Evolutionary conservation across 2,329 filamentous ascomycete genomes (phyloP).

Genomic region (Penicillium sp.): DNA sequence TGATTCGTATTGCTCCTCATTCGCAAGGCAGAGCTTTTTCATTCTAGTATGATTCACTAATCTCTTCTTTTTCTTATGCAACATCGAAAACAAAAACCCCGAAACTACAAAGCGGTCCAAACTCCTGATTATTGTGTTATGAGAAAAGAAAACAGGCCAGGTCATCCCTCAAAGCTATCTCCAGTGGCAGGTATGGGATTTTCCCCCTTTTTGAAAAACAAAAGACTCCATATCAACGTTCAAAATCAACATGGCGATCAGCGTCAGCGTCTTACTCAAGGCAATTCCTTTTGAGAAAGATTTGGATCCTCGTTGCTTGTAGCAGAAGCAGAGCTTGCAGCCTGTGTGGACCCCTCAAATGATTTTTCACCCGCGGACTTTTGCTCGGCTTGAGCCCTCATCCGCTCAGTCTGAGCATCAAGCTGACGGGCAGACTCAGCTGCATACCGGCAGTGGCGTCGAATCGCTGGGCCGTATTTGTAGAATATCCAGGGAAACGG

Average conservation of each 20-base stretch:
- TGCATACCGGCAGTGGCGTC: background rate
- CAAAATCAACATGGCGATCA: background rate
- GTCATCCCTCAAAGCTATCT: background rate
- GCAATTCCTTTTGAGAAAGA: background rate
- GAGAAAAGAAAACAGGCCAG: background rate
- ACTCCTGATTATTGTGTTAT: background rate
- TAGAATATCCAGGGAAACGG: slow-evolving; percentile 1
- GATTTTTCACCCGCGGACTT: background rate
- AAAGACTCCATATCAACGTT: no score
- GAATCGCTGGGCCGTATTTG: background rate
- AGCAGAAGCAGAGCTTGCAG: background rate
- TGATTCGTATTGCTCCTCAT: background rate
- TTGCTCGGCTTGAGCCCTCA: background rate
- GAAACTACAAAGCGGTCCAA: background rate
- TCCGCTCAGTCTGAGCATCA: background rate
- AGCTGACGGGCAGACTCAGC: background rate
- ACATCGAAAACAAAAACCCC: background rate
- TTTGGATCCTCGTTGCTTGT: background rate
- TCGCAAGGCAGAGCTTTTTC: background rate
- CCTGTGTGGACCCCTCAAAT: background rate
- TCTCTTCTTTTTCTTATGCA: background rate
- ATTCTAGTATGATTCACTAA: no score
- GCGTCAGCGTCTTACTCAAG: background rate
- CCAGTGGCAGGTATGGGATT: background rate
- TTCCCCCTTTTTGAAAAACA: no score